Conservation (phyloP, 495 filamentous ascomycete genomes). For the Aspergillus egyptiacus region DNA sequence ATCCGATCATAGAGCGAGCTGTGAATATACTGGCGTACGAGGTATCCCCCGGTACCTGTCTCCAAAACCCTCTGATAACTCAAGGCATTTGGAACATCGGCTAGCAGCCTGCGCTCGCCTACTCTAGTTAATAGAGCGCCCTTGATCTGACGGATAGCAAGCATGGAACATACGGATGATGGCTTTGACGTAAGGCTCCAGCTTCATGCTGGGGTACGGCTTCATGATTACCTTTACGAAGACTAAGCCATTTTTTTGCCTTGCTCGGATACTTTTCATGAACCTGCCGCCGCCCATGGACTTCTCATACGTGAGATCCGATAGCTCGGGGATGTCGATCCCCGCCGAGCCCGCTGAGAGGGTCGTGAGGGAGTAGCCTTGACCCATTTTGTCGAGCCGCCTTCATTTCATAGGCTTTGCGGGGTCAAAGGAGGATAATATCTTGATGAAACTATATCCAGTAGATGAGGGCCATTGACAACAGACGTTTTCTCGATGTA, state of each 20-base stretch:
- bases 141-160: background rate
- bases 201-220: slow-evolving; percentile 67
- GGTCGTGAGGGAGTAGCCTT: slow-evolving; percentile 89
- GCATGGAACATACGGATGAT: slow-evolving; percentile 57
- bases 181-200: slow-evolving; percentile 67
- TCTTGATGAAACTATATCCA: background rate
- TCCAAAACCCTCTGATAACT: slow-evolving; percentile 86
- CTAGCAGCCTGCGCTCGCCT: slow-evolving; percentile 76
- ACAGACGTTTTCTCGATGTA: too few relatives aligned
- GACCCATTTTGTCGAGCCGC: slow-evolving; percentile 65
- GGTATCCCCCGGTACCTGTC: slow-evolving; percentile 82
- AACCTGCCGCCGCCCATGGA: slow-evolving; percentile 91
- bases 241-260: slow-evolving; percentile 82
- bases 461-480: too few relatives aligned
- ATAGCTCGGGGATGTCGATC: slow-evolving; percentile 89
- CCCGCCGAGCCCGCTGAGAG: slow-evolving; percentile 84
- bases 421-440: background rate
- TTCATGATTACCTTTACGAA: slow-evolving; percentile 94
- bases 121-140: slow-evolving; percentile 21
- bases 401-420: slow-evolving; percentile 33
- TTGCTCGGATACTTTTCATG: slow-evolving; percentile 91
- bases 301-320: slow-evolving; percentile 85
- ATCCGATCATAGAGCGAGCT: slow-evolving; percentile 97
- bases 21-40: slow-evolving; percentile 94
- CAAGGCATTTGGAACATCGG: slow-evolving; percentile 84